A percentile compares a stretch with the other conserved stretches of the same genome.
Evolutionary conservation across 345 rosid genomes (phyloP).

Genomic region (Cardiospermum halicacabum): DNA sequence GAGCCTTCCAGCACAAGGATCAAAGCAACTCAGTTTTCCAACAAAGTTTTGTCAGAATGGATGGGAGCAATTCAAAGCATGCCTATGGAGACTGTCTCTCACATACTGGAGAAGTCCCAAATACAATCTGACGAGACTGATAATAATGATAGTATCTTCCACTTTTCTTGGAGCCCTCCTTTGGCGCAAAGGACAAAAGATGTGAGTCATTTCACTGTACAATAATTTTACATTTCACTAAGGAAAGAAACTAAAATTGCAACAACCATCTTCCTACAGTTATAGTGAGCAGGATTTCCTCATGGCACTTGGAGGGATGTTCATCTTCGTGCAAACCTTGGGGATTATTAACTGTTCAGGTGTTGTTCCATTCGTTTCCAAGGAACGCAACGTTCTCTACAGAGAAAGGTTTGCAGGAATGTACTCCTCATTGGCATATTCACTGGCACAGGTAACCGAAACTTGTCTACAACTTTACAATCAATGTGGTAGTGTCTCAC

Average conservation of each 20-base stretch:
- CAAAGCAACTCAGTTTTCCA: slow-evolving; percentile 23
- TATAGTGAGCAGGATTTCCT: slow-evolving; percentile 45
- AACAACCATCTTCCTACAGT: not conserved
- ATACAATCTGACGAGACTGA: slow-evolving; percentile 29
- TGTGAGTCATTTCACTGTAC: too few species aligned
- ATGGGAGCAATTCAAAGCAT: slow-evolving; percentile 37
- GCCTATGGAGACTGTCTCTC: slow-evolving; percentile 37
- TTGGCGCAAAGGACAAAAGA: slow-evolving; percentile 35
- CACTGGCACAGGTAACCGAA: slow-evolving; percentile 45
- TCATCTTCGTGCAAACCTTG: slow-evolving; percentile 23
- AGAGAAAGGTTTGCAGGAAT: slow-evolving; percentile 59
- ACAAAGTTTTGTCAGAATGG: slow-evolving; percentile 15
- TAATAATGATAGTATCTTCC: slow-evolving; percentile 15
- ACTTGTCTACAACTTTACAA: too few species aligned
- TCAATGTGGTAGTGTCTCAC: not conserved
- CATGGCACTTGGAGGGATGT: slow-evolving; percentile 44
- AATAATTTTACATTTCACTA: too few species aligned
- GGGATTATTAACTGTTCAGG: slow-evolving; percentile 43
- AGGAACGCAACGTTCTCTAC: slow-evolving; percentile 41
- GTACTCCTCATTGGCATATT: slow-evolving; percentile 64
- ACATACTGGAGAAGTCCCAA: slow-evolving; percentile 39
- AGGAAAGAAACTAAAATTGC: not conserved
- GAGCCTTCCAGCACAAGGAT: slow-evolving; percentile 18
- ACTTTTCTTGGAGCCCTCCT: slow-evolving; percentile 25
- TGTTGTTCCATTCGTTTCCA: slow-evolving; percentile 38